A percentile compares a stretch with the other conserved stretches of the same genome.
These are phyloP conservation scores for Tolypocladium album DNA, from an alignment of 2,329 filamentous ascomycete species.

Conservation along the genomic window DNA sequence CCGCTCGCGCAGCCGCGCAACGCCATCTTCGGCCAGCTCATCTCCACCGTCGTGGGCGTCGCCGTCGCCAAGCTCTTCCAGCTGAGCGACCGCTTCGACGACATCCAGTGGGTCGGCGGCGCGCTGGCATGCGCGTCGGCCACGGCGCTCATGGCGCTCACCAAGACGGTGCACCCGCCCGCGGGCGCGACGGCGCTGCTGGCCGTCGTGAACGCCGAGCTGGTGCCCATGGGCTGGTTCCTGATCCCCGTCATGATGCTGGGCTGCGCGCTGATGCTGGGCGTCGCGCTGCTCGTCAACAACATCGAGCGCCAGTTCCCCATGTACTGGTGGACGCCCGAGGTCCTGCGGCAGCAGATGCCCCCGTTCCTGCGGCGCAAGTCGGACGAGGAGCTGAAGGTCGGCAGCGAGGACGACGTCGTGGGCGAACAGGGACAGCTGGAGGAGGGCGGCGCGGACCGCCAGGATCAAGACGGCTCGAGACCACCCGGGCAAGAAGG, in stretches of 20 bases:
- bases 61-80: slow-evolving; percentile 55
- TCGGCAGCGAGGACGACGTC: background rate
- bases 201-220: slow-evolving; percentile 47
- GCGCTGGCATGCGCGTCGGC: slow-evolving; percentile 54
- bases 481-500: no score
- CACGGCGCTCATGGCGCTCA: slow-evolving; percentile 55
- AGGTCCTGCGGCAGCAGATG: slow-evolving; percentile 11
- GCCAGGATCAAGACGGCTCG: slow-evolving; percentile 2
- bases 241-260: slow-evolving; percentile 53
- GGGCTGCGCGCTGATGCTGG: slow-evolving; percentile 49
- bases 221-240: slow-evolving; percentile 55
- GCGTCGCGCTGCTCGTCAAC: slow-evolving; percentile 53
- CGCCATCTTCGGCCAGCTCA: slow-evolving; percentile 53
- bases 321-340: slow-evolving; percentile 58
- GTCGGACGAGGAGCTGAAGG: slow-evolving; percentile 2
- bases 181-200: slow-evolving; percentile 65
- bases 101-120: slow-evolving; percentile 52
- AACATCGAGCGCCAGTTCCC: slow-evolving; percentile 60
- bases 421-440: background rate
- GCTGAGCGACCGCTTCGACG: slow-evolving; percentile 31
- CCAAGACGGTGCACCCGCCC: slow-evolving; percentile 63
- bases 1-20: slow-evolving; percentile 66
- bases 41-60: slow-evolving; percentile 51
- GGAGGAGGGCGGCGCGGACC: background rate
- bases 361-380: slow-evolving; percentile 4